phyloP scores from a whole-genome alignment of 768 basidiomycete genomes.

The Auricularia auricula-judae region DNA sequence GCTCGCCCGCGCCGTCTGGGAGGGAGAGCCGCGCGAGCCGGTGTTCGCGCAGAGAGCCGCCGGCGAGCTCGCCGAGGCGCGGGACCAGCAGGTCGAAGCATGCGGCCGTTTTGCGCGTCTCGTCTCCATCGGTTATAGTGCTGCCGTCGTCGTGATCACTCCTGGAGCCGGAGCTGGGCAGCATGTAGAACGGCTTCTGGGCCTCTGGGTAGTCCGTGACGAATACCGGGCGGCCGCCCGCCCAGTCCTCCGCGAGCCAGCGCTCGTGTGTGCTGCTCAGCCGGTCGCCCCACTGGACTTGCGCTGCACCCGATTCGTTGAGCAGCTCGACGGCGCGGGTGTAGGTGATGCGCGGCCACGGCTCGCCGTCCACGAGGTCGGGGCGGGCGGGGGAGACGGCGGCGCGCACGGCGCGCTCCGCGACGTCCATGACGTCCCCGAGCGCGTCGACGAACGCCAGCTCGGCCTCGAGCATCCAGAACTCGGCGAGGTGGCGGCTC shows the following conservation, averaged over 20 bases:
- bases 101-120: conserved; percentile 45
- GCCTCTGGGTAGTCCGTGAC: conserved; percentile 77
- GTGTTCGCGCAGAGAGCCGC: conserved; percentile 69
- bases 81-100: conserved; percentile 95
- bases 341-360: conserved; percentile 73
- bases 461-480: conserved; percentile 99
- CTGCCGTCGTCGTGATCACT: background rate
- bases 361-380: conserved; percentile 4
- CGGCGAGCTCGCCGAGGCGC: conserved; percentile 76
- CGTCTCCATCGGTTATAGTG: too few species aligned
- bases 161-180: conserved; percentile 31
- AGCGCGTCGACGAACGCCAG: conserved; percentile 50
- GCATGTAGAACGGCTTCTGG: conserved; percentile 96
- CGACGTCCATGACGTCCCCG: conserved; percentile 40
- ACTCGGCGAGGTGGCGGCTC: conserved; percentile 87
- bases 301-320: conserved; percentile 25
- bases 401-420: conserved; percentile 42
- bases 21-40: conserved; percentile 14
- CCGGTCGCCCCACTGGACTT: conserved; percentile 44
- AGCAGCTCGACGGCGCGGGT: conserved; percentile 60
- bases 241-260: conserved; percentile 64
- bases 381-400: conserved; percentile 13
- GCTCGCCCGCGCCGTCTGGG: conserved; percentile 23
- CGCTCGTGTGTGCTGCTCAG: conserved; percentile 89
- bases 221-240: conserved; percentile 66